Evolutionary conservation across 169 alveolate species (phyloP).

Genomic region (Perkinsus olseni): DNA sequence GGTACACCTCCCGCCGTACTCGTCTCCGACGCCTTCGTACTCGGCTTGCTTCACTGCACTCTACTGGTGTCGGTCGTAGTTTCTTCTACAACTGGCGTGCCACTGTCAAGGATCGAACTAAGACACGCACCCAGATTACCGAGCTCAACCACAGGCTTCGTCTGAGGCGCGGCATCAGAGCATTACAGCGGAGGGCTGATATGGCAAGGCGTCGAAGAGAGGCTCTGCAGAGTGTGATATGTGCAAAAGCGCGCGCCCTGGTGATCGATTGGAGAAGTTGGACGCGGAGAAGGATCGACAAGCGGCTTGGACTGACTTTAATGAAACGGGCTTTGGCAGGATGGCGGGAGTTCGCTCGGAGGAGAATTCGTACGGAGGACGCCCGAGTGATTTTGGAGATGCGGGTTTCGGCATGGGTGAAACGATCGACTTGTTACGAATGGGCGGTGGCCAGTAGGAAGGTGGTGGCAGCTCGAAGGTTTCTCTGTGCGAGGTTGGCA

Average conservation of each 20-base stretch:
- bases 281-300: neutral
- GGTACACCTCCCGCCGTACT: neutral
- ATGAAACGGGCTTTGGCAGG: neutral
- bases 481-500: neutral
- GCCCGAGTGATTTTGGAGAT: neutral
- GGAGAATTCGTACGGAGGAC: neutral
- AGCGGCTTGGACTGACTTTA: neutral
- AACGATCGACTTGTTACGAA: neutral
- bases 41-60: neutral
- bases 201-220: neutral
- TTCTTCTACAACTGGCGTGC: too few species aligned
- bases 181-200: neutral
- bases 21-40: neutral
- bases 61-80: neutral
- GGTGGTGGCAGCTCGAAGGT: neutral
- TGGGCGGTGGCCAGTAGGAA: neutral
- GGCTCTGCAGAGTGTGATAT: neutral
- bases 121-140: too few species aligned
- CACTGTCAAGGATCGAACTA: too few species aligned
- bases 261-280: neutral
- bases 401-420: neutral
- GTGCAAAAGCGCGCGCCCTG: slow-evolving; percentile 4
- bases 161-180: neutral
- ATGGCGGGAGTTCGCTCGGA: neutral
- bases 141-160: neutral